Conservation (phyloP, 2,329 filamentous ascomycete species). For the Fusarium tupiense region DNA sequence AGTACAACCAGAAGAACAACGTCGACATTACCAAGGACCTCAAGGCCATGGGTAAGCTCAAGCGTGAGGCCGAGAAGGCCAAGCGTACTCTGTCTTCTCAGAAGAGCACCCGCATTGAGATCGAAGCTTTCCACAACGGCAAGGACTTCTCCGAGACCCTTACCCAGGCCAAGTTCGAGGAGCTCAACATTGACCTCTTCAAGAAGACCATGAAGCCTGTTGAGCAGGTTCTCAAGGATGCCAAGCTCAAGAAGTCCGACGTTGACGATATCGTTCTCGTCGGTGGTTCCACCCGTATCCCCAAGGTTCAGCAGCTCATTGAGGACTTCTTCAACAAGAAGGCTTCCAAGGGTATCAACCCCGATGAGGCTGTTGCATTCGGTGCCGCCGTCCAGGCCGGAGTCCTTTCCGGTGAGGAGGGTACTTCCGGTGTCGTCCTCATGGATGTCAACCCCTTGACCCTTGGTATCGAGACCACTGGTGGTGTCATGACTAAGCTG, state of each 20-base stretch:
- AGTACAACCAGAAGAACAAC: slow-evolving; percentile 97
- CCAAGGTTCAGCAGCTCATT: slow-evolving; percentile 93
- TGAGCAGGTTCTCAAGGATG: slow-evolving; percentile 97
- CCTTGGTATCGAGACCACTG: slow-evolving; percentile 96
- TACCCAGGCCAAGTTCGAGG: slow-evolving; percentile 98
- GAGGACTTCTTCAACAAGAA: slow-evolving; percentile 98
- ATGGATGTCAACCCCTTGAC: slow-evolving; percentile 98
- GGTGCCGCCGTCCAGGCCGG: slow-evolving; percentile 97
- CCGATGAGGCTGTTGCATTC: slow-evolving; percentile 98
- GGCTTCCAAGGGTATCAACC: slow-evolving; percentile 99
- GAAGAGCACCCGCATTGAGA: slow-evolving; percentile 93
- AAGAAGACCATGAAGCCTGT: slow-evolving; percentile 99
- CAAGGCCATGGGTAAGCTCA: slow-evolving; percentile 99
- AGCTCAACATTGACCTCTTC: slow-evolving; percentile 98
- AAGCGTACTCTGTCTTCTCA: slow-evolving; percentile 97
- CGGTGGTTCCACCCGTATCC: slow-evolving; percentile 98
- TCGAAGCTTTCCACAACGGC: slow-evolving; percentile 96
- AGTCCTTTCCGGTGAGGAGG: slow-evolving; percentile 89
- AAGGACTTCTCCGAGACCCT: slow-evolving; percentile 98
- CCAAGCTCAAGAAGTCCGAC: slow-evolving; percentile 95
- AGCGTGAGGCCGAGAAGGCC: slow-evolving; percentile 99
- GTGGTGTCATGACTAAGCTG: slow-evolving; percentile 96
- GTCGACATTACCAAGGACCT: slow-evolving; percentile 93
- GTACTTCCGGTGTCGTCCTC: slow-evolving; percentile 82
- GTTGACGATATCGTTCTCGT: slow-evolving; percentile 97